Conservation (phyloP, 257 asterid species). For the Thymus quinquecostatus region DNA sequence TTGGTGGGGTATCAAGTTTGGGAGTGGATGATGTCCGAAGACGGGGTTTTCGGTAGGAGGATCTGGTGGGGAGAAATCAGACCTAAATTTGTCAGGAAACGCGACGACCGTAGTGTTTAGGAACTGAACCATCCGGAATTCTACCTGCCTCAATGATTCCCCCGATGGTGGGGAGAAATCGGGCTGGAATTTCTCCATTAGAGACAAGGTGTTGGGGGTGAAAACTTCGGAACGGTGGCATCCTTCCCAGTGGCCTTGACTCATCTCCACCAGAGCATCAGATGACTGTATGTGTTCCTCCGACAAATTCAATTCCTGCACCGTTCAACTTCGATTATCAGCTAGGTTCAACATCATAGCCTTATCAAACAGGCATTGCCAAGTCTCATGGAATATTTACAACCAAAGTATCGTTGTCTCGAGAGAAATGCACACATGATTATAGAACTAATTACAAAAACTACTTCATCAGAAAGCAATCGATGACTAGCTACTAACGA, state of each 20-base stretch:
- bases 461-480: constrained; percentile 14
- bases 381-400: not conserved
- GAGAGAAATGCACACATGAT: constrained; percentile 1
- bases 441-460: not conserved
- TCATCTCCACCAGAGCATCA: constrained; percentile 83
- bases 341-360: not conserved
- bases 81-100: constrained; percentile 71
- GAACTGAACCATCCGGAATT: constrained; percentile 93
- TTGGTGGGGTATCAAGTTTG: constrained; percentile 49
- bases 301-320: constrained; percentile 79
- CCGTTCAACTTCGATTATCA: constrained; percentile 14
- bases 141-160: constrained; percentile 95
- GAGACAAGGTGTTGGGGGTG: constrained; percentile 64
- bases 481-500: not conserved
- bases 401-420: constrained; percentile 5
- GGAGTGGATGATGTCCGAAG: constrained; percentile 42
- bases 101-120: constrained; percentile 64
- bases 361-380: not conserved
- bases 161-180: constrained; percentile 92
- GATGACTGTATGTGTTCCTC: constrained; percentile 84
- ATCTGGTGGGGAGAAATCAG: constrained; percentile 86
- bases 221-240: constrained; percentile 80
- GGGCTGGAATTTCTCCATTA: constrained; percentile 85
- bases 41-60: constrained; percentile 51
- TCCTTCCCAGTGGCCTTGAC: constrained; percentile 98